phyloP scores from a whole-genome alignment of 148 eudicot genomes.

The Camellia lanceoleosa region DNA sequence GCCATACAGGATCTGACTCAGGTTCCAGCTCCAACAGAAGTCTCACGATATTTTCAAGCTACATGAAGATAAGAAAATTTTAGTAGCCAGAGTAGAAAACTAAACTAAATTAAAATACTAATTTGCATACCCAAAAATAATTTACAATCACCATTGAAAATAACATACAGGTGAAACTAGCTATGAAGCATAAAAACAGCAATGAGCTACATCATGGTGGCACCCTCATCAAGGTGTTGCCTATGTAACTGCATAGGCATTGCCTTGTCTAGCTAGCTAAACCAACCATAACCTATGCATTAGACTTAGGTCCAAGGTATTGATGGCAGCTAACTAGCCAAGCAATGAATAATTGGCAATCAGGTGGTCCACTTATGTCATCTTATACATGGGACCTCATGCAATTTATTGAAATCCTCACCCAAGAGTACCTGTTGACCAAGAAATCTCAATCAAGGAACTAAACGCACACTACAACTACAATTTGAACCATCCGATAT shows the following conservation, averaged over 20 bases:
- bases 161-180: background rate
- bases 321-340: background rate
- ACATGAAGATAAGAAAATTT: conserved; percentile 27
- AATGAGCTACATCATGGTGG: background rate
- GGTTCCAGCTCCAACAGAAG: conserved; percentile 96
- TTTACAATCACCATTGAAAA: conserved; percentile 5
- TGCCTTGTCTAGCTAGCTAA: conserved; percentile 10
- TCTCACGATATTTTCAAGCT: conserved; percentile 96
- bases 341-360: background rate
- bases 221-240: background rate
- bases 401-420: background rate
- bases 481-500: background rate
- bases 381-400: background rate
- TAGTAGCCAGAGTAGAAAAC: conserved; percentile 6
- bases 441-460: background rate
- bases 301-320: background rate
- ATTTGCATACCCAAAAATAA: background rate
- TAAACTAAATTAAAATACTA: background rate
- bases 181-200: conserved; percentile 3
- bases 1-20: conserved; percentile 96
- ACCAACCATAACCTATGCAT: background rate
- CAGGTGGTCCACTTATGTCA: background rate
- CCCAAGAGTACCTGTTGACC: too few species aligned
- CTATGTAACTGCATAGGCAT: conserved; percentile 9
- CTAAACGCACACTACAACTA: background rate